Base-by-base conservation (phyloP, 1,139 yeast genomes). In the Hemisphaericaspora xylanilytica region DNA sequence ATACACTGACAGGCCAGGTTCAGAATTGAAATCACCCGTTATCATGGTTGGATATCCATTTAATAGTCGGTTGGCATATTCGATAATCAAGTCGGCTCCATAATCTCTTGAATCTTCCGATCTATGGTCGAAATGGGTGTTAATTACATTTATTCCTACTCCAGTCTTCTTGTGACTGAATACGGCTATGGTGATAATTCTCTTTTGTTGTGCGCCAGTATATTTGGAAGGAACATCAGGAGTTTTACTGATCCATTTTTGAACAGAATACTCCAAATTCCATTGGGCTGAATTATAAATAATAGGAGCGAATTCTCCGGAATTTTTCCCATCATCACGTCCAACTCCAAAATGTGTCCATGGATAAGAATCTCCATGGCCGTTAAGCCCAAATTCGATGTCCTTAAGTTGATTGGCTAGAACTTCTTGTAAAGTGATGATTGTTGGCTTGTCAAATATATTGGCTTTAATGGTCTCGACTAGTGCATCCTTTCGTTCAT, bases 281-380 rank as follows among this genome's bases (percentile, higher is more conserved):
- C 72, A 59, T 21, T 55, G 59, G 1, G 50, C 40, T 3, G 58
- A 50, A 38, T 67, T 58, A 48, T 66, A 71, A 34, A 67, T 56
- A 15, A 73, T 59, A 1, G 78, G 75, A 28, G 73, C 58, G 42
- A 56, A 70, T 43, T 73, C 78, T 5, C 78, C 78, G 4, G 52
- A 48, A 4, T 52, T 51, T 10, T 50, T 49, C 10, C 78, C 78
- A 51, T 73, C 74, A 41, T 70, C 73, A 50, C 78, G 57, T 3
- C 78, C 78, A 10, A 62, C 65, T 1, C 75, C 75, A 39, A 63
- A 64, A 45, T 70, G 67, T 11, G 58, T 55, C 67, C 73, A 73
- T 3, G 41, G 41, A 11, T 46, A 46, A 0, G 48, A 39, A 4
- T 36, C 40, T 27, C 52, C 42, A 37, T 53, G 48, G 28, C 38